phyloP scores from a whole-genome alignment of 371 early-diverging fungal genomes.

The Umbelopsis sp. region DNA sequence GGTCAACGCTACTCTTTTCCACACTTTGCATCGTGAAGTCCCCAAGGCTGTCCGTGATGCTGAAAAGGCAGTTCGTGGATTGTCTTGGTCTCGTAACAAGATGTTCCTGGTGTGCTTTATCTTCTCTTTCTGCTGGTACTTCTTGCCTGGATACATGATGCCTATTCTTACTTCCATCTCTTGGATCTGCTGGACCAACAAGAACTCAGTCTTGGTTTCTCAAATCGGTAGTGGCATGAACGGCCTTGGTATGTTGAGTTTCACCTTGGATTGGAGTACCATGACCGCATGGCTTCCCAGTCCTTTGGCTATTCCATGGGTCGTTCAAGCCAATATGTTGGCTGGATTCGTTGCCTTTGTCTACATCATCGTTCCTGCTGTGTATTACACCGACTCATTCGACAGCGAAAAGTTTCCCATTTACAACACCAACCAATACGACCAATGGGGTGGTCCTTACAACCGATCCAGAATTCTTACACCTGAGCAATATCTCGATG shows the following conservation, averaged over 20 bases:
- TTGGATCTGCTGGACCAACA: slow-evolving; percentile 68
- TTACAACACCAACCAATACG: slow-evolving; percentile 59
- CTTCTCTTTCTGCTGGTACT: slow-evolving; percentile 45
- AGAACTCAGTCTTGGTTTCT: slow-evolving; percentile 59
- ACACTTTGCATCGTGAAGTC: slow-evolving; percentile 65
- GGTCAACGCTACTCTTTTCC: slow-evolving; percentile 75
- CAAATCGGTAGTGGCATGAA: slow-evolving; percentile 57
- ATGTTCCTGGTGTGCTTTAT: slow-evolving; percentile 67
- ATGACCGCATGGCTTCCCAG: slow-evolving; percentile 45
- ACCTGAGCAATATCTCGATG: slow-evolving; percentile 59
- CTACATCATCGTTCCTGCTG: slow-evolving; percentile 71
- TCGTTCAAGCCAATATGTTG: slow-evolving; percentile 70
- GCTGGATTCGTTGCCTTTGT: slow-evolving; percentile 65
- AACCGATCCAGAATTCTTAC: slow-evolving; percentile 60
- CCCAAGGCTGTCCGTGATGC: slow-evolving; percentile 40
- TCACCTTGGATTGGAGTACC: slow-evolving; percentile 67
- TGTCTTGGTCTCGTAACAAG: slow-evolving; percentile 51
- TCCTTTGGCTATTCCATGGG: slow-evolving; percentile 56
- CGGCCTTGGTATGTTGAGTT: slow-evolving; percentile 62
- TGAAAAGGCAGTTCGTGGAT: slow-evolving; percentile 35
- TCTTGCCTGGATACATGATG: slow-evolving; percentile 63
- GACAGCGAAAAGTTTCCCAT: slow-evolving; percentile 64
- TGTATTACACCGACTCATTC: slow-evolving; percentile 70
- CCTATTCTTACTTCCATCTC: slow-evolving; percentile 54
- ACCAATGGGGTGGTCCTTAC: slow-evolving; percentile 51